Evolutionary conservation across 2,329 filamentous ascomycete species (phyloP).

Genomic region (Hypoxylon sp.): DNA sequence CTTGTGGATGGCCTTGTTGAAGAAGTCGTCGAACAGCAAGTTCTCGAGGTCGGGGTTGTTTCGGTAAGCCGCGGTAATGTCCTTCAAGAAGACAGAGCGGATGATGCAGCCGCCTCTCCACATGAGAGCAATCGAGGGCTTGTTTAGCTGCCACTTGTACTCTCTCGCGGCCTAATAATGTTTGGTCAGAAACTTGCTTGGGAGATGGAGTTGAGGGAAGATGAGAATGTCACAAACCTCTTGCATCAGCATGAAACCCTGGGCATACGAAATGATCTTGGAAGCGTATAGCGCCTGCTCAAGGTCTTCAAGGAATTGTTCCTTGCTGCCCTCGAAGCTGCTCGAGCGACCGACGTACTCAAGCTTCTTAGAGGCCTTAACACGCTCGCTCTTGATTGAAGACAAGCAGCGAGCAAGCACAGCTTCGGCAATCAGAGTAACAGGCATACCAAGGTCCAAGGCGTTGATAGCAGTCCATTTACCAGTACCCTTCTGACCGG

Average conservation of each 20-base stretch:
- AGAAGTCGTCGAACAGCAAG: constrained; percentile 98
- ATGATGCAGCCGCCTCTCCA: constrained; percentile 99
- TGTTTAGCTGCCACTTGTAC: constrained; percentile 99
- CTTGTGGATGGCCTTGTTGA: constrained; percentile 98
- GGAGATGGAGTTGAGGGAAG: constrained; percentile 9
- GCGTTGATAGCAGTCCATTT: constrained; percentile 99
- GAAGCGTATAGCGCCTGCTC: constrained; percentile 99
- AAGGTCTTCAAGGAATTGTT: constrained; percentile 94
- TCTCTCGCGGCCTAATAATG: constrained; percentile 85
- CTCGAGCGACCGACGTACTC: constrained; percentile 79
- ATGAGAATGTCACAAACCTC: constrained; percentile 72
- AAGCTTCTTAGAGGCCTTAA: constrained; percentile 83
- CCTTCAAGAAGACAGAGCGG: constrained; percentile 99
- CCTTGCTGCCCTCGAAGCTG: constrained; percentile 90
- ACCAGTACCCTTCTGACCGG: constrained; percentile 99
- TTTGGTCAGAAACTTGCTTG: constrained; percentile 40
- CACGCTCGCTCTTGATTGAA: constrained; percentile 93
- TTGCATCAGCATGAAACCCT: constrained; percentile 99
- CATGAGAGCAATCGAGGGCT: constrained; percentile 99
- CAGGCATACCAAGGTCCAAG: constrained; percentile 97
- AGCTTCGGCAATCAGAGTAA: constrained; percentile 97
- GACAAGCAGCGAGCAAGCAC: constrained; percentile 96
- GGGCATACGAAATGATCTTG: constrained; percentile 99
- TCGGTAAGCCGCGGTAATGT: constrained; percentile 98
- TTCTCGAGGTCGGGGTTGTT: constrained; percentile 95